Evolutionary conservation across 2,329 filamentous ascomycete species (phyloP), one percentile per base, ranked within the genome.

Genomic region (Sclerotinia trifoliorum): DNA sequence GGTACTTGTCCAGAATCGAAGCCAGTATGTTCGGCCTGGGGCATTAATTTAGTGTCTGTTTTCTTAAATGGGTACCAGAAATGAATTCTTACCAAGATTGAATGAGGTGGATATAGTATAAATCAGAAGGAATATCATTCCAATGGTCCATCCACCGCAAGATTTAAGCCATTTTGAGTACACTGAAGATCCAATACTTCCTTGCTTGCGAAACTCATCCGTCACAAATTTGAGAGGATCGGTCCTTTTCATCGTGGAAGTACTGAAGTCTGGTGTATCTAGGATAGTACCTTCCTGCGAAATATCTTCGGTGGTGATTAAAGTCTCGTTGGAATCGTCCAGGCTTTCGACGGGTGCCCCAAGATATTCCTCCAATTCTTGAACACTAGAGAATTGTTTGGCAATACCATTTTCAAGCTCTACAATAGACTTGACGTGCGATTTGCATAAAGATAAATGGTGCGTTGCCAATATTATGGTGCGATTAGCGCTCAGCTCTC

Each of bases 381-480:
- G 48, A 46, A 68, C 49, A 32, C 46, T 64, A 42, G 66, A 49
- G 5, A 68, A 68, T 26, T 62, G 60, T 39, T 65, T 65, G 51
- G 44, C 60, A 65, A 64, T 54, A 17, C 61, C 66, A 51, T 65
- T 58, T 17, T 68, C 66, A 6, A 21, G 93, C 83, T 70, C 90
- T 3, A 94, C 88, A 5, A 90, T 82, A 73, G 90, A 94, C 72
- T 90, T 90, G 17, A 91, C 88, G 75, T 85, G 85, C 29, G 89
- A 82, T 66, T 91, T 83, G 71, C 88, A 90, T 1, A 94, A 81
- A 2, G 86, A 85, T 42, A 92, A 87, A 74, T 94, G 91, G 74
- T 94, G 91, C 0, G 91, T 95, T 44, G 92, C 91, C 7, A 95
- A 80, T 58, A 95, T 90, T 29, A 91, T 82, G 1, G 92, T 94